phyloP scores from a whole-genome alignment of 148 eudicot genomes.

The Limonium bicolor region DNA sequence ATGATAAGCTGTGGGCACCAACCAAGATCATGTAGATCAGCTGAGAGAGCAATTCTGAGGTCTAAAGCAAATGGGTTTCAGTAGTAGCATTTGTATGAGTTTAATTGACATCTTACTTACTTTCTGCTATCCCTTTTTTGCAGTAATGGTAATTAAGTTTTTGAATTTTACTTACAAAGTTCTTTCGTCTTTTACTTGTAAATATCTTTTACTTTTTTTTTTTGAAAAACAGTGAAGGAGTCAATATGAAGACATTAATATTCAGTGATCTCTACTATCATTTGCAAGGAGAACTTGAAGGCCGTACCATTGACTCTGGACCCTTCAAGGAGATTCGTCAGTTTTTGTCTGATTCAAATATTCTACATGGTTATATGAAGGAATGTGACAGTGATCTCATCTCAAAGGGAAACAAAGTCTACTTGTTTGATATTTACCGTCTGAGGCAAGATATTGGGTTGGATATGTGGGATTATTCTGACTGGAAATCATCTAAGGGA shows the following conservation, averaged over 20 bases:
- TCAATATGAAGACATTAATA: constrained; percentile 42
- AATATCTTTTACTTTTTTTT: neutral
- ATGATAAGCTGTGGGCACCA: too few relatives aligned
- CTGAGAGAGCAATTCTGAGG: too few relatives aligned
- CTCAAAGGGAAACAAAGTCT: constrained; percentile 16
- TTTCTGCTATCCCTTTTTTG: neutral
- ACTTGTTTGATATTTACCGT: constrained; percentile 40
- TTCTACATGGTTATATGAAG: constrained; percentile 36
- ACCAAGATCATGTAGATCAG: too few relatives aligned
- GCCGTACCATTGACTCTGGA: constrained; percentile 61
- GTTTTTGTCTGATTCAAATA: constrained; percentile 33
- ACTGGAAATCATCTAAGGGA: constrained; percentile 56
- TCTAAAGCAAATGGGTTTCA: too few relatives aligned
- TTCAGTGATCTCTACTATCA: constrained; percentile 83
- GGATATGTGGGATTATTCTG: constrained; percentile 55
- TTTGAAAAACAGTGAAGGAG: constrained; percentile 45
- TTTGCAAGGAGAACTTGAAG: constrained; percentile 92
- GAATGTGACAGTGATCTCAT: constrained; percentile 19
- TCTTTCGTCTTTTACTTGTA: neutral
- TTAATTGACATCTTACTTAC: too few relatives aligned
- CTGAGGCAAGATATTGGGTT: constrained; percentile 56
- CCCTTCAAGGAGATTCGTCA: constrained; percentile 75
- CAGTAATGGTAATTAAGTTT: neutral
- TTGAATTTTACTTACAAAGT: neutral
- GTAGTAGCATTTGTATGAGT: too few relatives aligned